Conservation (phyloP, 139 green algal species). For the Tetradesmus obliquus region DNA sequence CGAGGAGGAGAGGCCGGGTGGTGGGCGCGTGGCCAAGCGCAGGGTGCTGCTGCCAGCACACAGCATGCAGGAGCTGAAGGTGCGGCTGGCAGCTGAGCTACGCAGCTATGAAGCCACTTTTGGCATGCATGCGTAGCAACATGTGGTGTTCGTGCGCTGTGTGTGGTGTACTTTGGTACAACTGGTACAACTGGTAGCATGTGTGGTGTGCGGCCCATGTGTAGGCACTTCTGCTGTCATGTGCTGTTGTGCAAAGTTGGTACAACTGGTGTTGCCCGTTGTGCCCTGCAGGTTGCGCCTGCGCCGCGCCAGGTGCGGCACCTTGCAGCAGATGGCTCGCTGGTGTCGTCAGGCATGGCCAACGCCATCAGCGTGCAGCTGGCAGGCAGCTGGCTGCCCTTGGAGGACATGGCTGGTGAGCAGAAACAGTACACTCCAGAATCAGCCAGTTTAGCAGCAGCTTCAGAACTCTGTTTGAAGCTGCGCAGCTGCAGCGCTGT, state of each 20-base stretch:
- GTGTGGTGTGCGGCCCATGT: no score
- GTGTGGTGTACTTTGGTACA: neutral
- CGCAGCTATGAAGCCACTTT: no score
- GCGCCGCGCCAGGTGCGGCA: neutral
- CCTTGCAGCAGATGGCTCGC: conserved; percentile 54
- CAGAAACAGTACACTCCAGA: neutral
- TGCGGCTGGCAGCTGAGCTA: neutral
- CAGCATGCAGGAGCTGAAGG: conserved; percentile 57
- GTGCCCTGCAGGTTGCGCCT: conserved; percentile 22
- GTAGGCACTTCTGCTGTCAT: neutral
- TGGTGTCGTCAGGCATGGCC: conserved; percentile 54
- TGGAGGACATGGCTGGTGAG: conserved; percentile 63
- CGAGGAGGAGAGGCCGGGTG: conserved; percentile 3
- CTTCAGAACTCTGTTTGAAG: no score
- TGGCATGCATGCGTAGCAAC: neutral
- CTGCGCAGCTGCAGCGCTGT: no score
- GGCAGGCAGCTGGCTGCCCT: conserved; percentile 88
- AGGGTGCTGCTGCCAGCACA: conserved; percentile 50
- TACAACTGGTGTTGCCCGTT: neutral
- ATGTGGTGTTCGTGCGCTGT: neutral
- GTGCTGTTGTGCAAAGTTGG: neutral
- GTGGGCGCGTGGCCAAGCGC: neutral
- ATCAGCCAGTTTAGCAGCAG: no score
- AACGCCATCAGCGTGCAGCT: conserved; percentile 86
- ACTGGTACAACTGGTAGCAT: neutral